These are phyloP conservation scores for Cadophora malorum DNA, from an alignment of 2,329 filamentous ascomycete species.

Conservation along the genomic window DNA sequence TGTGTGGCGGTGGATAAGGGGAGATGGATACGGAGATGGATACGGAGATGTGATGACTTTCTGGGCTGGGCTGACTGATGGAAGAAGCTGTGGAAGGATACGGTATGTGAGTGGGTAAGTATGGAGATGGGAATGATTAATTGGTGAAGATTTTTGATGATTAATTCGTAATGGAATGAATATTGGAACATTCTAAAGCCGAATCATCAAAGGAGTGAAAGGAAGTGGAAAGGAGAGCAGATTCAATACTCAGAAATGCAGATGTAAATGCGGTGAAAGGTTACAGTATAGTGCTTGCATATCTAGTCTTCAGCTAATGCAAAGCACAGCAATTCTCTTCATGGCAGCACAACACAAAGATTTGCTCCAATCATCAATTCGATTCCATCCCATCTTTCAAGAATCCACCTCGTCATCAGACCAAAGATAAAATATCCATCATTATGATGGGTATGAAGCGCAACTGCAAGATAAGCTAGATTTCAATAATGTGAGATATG, in stretches of 20 bases:
- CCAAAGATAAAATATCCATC: too few relatives aligned
- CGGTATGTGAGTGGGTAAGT: neutral
- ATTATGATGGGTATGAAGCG: too few relatives aligned
- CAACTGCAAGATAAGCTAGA: neutral
- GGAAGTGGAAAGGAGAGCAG: neutral
- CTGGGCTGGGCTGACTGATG: neutral
- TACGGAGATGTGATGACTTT: neutral
- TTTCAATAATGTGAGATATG: neutral
- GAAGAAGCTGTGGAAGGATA: neutral
- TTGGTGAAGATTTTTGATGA: neutral
- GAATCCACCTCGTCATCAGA: neutral
- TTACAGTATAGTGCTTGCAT: conserved; percentile 9
- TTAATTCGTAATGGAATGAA: neutral
- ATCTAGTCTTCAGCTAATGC: conserved; percentile 2
- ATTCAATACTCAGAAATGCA: neutral
- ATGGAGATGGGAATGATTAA: conserved; percentile 1
- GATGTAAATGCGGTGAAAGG: neutral
- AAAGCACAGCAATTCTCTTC: neutral
- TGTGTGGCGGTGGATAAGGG: neutral
- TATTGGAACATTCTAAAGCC: neutral
- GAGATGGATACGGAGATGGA: neutral
- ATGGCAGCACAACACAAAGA: neutral
- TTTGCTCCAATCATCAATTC: neutral
- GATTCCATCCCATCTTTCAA: neutral
- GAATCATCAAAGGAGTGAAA: neutral